Evolutionary conservation across 441 rosid species (phyloP).

Genomic region (Francoa sonchifolia): DNA sequence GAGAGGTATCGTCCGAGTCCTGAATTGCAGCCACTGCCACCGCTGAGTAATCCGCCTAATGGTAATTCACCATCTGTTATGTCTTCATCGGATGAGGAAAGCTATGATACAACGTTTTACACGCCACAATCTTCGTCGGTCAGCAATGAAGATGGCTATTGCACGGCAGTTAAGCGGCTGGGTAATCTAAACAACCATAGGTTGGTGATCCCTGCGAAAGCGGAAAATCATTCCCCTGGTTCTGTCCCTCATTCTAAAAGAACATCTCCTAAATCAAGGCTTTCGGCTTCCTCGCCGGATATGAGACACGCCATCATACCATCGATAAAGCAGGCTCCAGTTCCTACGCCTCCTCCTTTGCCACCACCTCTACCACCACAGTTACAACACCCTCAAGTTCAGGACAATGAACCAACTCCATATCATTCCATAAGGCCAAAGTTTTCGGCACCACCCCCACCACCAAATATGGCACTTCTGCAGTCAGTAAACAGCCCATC

Average conservation of each 20-base stretch:
- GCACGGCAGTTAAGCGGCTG: slow-evolving; percentile 25
- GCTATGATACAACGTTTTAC: slow-evolving; percentile 48
- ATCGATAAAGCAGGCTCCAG: slow-evolving; percentile 39
- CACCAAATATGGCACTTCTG: slow-evolving; percentile 64
- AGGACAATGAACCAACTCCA: slow-evolving; percentile 23
- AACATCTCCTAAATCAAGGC: slow-evolving; percentile 65
- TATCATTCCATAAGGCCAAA: slow-evolving; percentile 41
- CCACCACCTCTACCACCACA: slow-evolving; percentile 16
- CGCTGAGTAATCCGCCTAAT: slow-evolving; percentile 38
- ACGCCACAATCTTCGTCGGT: slow-evolving; percentile 67
- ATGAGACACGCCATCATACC: slow-evolving; percentile 86
- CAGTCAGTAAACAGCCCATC: slow-evolving; percentile 37
- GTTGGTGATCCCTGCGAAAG: background rate
- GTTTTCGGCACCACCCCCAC: slow-evolving; percentile 72
- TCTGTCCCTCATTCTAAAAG: slow-evolving; percentile 75
- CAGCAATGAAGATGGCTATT: slow-evolving; percentile 59
- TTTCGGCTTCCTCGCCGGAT: slow-evolving; percentile 56
- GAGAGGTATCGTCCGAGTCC: slow-evolving; percentile 91
- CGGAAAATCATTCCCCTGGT: slow-evolving; percentile 5
- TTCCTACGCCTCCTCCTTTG: slow-evolving; percentile 19
- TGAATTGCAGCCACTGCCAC: slow-evolving; percentile 85
- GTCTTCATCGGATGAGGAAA: slow-evolving; percentile 45
- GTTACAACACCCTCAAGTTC: slow-evolving; percentile 7
- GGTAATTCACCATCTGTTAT: slow-evolving; percentile 29
- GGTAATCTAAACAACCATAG: slow-evolving; percentile 1